Evolutionary conservation across 2,329 filamentous ascomycete species (phyloP), one percentile per base, ranked within the genome.

Genomic region (Macrophomina pseudophaseolina): DNA sequence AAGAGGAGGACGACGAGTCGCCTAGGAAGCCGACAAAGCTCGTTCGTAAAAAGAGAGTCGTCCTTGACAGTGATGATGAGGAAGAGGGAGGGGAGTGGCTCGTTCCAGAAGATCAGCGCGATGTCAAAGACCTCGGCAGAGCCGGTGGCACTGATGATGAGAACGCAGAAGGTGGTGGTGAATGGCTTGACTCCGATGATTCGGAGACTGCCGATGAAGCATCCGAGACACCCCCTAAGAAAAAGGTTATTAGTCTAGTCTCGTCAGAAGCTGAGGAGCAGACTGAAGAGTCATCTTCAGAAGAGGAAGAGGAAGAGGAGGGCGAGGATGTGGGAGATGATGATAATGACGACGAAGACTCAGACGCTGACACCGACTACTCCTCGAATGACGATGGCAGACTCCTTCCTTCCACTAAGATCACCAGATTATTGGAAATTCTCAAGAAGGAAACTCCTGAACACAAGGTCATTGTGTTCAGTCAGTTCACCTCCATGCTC

Each of bases 391-490:
- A 79, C 52, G 79, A 83, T 63, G 81, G 83, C 33, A 81, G 84
- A 30, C 81, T 83, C 11, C 82, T 87, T 32, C 86, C 88, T 1
- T 99, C 95, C 0, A 94, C 95, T 72, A 99, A 99, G 82, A 96
- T 99, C 73, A 89, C 91, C 52, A 89, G 95, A 72, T 85, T 98
- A 23, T 86, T 97, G 74, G 85, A 88, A 68, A 91, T 99, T 62
- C 86, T 99, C 8, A 86, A 89, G 70, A 87, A 87, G 52, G 95
- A 99, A 78, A 89, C 89, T 0, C 82, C 85, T 1, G 85, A 93
- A 68, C 92, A 97, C 85, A 99, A 99, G 76, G 97, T 97, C 75
- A 99, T 99, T 73, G 93, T 99, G 70, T 99, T 99, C 80, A 97
- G 93, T 1, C 93, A 98, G 74, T 99, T 99, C 80, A 99, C 95